phyloP scores from a whole-genome alignment of 2,329 filamentous ascomycete species.

The Cladosporium phlei region DNA sequence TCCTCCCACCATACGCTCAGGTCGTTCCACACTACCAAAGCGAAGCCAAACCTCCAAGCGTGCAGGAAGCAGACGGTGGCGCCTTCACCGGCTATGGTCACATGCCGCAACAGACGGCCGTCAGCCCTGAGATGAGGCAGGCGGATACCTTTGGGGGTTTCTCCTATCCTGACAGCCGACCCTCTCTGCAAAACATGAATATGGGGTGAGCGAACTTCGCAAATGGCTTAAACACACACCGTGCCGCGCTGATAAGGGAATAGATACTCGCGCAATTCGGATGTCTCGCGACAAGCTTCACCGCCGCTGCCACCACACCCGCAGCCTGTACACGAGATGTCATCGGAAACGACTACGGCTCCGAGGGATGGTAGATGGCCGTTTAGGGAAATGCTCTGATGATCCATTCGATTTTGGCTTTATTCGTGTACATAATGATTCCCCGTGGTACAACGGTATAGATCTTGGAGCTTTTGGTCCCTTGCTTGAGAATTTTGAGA shows the following conservation, averaged over 20 bases:
- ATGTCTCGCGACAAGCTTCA: conserved; percentile 6
- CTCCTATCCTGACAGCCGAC: neutral
- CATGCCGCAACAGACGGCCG: neutral
- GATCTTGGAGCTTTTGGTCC: no score
- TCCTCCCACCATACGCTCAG: conserved; percentile 4
- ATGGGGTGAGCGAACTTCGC: neutral
- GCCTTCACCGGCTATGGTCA: conserved; percentile 1
- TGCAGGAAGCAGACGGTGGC: conserved; percentile 4
- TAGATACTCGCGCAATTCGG: conserved; percentile 5
- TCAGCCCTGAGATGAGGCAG: conserved; percentile 10
- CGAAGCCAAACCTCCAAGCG: conserved; percentile 4
- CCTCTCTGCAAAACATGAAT: conserved; percentile 1
- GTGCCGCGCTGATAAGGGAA: neutral
- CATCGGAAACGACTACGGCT: neutral
- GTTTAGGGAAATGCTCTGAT: conserved; percentile 4
- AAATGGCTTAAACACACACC: neutral
- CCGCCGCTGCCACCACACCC: neutral
- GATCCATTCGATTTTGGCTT: conserved; percentile 38
- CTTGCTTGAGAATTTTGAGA: no score
- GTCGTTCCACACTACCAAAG: neutral
- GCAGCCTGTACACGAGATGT: conserved; percentile 7
- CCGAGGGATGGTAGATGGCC: neutral
- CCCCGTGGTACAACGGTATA: no score
- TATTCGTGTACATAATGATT: conserved; percentile 8
- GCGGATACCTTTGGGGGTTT: conserved; percentile 1